Evolutionary conservation across 2,329 filamentous ascomycete species (phyloP).

Genomic region (Arthroderma uncinatum): DNA sequence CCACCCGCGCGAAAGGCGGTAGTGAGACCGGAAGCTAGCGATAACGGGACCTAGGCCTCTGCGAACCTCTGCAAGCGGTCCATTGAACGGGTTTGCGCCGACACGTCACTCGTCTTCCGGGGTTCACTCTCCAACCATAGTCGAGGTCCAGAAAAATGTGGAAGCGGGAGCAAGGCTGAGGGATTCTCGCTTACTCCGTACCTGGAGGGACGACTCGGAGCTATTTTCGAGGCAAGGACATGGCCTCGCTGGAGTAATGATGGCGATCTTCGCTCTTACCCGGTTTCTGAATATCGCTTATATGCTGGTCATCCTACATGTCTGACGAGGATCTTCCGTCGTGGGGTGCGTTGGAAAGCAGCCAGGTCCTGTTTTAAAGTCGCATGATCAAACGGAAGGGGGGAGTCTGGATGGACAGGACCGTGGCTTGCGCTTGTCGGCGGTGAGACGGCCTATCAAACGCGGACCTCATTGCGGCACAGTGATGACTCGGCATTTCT

Average conservation of each 20-base stretch:
- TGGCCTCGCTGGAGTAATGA: too few relatives aligned
- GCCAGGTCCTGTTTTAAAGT: neutral
- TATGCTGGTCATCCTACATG: neutral
- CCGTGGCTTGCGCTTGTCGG: too few relatives aligned
- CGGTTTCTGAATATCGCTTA: neutral
- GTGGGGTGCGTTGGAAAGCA: neutral
- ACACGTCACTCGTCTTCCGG: neutral
- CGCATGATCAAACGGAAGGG: neutral
- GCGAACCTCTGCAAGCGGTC: neutral
- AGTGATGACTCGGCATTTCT: too few relatives aligned
- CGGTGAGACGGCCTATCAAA: neutral
- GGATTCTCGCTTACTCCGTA: neutral
- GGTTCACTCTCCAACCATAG: neutral
- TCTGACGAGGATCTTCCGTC: neutral
- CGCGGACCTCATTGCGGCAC: neutral
- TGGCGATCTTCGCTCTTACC: neutral
- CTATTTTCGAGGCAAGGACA: too few relatives aligned
- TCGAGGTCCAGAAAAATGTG: too few relatives aligned
- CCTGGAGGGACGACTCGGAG: too few relatives aligned
- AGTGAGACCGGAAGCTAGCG: neutral
- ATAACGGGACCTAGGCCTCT: neutral
- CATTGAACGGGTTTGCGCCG: neutral
- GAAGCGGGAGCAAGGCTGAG: neutral
- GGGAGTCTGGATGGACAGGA: neutral
- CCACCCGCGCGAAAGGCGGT: conserved; percentile 1